A percentile compares a stretch with the other conserved stretches of the same genome.
These are phyloP conservation scores for Periglandula ipomoeae DNA, from an alignment of 2,329 filamentous ascomycete species.

Conservation along the genomic window DNA sequence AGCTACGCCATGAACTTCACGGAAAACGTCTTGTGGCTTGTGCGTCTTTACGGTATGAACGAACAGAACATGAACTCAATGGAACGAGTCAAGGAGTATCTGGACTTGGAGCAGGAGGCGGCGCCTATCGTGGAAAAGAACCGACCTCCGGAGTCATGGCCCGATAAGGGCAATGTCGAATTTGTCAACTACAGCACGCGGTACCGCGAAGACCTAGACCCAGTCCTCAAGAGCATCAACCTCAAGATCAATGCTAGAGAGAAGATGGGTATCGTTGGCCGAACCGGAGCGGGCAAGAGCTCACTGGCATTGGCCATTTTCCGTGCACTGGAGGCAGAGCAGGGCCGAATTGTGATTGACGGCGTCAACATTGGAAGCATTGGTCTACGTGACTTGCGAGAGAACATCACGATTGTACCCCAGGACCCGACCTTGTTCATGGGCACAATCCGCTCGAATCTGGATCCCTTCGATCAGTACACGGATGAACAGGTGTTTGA, in stretches of 20 bases:
- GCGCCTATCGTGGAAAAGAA: conserved; percentile 66
- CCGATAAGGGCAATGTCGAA: conserved; percentile 73
- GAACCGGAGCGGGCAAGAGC: conserved; percentile 94
- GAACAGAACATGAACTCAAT: conserved; percentile 99
- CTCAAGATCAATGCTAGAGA: conserved; percentile 81
- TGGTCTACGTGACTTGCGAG: conserved; percentile 84
- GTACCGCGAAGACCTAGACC: conserved; percentile 79
- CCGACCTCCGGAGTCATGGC: conserved; percentile 74
- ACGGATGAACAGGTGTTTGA: conserved; percentile 86
- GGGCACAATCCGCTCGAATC: conserved; percentile 82
- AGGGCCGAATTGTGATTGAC: conserved; percentile 83
- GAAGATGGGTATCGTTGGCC: conserved; percentile 92
- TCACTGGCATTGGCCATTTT: conserved; percentile 89
- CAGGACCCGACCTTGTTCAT: conserved; percentile 94
- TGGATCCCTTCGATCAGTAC: conserved; percentile 86
- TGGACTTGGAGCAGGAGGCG: conserved; percentile 93
- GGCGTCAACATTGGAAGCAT: conserved; percentile 84
- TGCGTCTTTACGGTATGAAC: conserved; percentile 86
- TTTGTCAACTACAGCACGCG: conserved; percentile 85
- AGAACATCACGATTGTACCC: conserved; percentile 93
- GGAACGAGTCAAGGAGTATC: conserved; percentile 93
- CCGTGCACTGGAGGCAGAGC: conserved; percentile 83
- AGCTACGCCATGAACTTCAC: conserved; percentile 96
- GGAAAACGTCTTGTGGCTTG: conserved; percentile 93
- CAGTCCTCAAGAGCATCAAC: conserved; percentile 71